Evolutionary conservation across 345 rosid genomes (phyloP), one percentile per base, ranked within the genome.

Genomic region (Ceriops zippeliana): DNA sequence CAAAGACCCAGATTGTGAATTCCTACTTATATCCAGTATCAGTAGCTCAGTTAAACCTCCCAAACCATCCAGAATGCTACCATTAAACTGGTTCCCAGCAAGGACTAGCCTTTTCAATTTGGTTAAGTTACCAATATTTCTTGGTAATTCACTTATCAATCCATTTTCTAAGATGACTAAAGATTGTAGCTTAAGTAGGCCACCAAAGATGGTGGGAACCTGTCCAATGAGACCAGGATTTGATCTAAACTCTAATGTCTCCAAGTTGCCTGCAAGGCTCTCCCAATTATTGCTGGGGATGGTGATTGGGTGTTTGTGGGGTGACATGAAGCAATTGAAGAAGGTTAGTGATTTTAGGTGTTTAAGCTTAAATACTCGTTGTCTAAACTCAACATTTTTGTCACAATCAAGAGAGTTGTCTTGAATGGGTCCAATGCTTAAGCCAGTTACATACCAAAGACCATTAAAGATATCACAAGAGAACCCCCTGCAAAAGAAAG

Each of bases 401-500:
- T 76, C 53, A 79, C 98, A 93, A 20, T 70, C 75, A 67, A 93
- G 88, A 57, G 95, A 86, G 75, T 93, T 88, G 53, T 88, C 96
- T 58, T 86, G 87, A 22, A 82, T 35, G 1, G 86, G 85, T 60
- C 98, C 98, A 65, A 93, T 83, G 83, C 81, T 89, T 63, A 93
- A 73, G 66, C 78, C 66, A 58, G 96, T 93, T 56, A 89, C 90
- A 79, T 89, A 91, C 97, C 98, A 93, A 57, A 70, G 83, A 21
- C 87, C 92, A 74, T 80, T 76, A 70, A 78, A 83, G 52, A 93
- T 60, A 83, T 90, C 98, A 83, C 98, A 93, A 59, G 90, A 82
- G 30, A 90, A 90, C 91, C 57, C 98, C 98, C 97, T 93, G 86
- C 62, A 61, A 17, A 62, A 67, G 37, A 66, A 68, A 76, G 71